These are phyloP conservation scores for Keithomyces neogunnii DNA, from an alignment of 2,329 filamentous ascomycete genomes.

Conservation along the genomic window DNA sequence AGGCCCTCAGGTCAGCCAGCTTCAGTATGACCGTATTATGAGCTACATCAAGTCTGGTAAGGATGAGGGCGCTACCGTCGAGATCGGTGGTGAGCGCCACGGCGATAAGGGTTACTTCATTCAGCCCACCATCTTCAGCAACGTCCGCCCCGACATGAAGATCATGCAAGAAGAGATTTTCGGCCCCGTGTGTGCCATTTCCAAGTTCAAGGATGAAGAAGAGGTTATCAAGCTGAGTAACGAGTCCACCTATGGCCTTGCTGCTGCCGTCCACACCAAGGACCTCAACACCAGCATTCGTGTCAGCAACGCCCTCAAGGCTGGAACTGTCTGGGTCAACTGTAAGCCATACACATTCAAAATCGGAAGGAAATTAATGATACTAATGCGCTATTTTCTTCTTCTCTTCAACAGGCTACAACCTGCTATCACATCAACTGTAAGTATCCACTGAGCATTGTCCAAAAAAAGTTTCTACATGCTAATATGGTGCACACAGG, in stretches of 20 bases:
- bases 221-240: slow-evolving; percentile 72
- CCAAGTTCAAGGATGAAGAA: slow-evolving; percentile 78
- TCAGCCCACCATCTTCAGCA: slow-evolving; percentile 82
- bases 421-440: slow-evolving; percentile 32
- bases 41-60: slow-evolving; percentile 62
- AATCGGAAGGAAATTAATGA: neutral
- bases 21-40: slow-evolving; percentile 88
- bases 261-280: slow-evolving; percentile 73
- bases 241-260: slow-evolving; percentile 71
- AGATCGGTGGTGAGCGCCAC: slow-evolving; percentile 44
- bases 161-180: slow-evolving; percentile 92
- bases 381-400: slow-evolving; percentile 1
- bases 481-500: slow-evolving; percentile 28
- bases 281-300: slow-evolving; percentile 76
- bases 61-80: slow-evolving; percentile 52
- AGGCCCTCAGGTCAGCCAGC: slow-evolving; percentile 75
- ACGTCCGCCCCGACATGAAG: slow-evolving; percentile 76
- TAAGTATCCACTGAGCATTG: neutral
- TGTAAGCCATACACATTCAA: slow-evolving; percentile 20
- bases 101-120: slow-evolving; percentile 82
- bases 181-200: slow-evolving; percentile 74
- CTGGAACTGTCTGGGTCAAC: slow-evolving; percentile 57
- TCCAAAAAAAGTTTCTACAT: neutral
- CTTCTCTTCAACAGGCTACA: slow-evolving; percentile 37
- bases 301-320: slow-evolving; percentile 65